Percentiles rank a stretch among this genome's conserved stretches.
Conservation (phyloP, 495 filamentous ascomycete species). For the Podospora pseudocomata region DNA sequence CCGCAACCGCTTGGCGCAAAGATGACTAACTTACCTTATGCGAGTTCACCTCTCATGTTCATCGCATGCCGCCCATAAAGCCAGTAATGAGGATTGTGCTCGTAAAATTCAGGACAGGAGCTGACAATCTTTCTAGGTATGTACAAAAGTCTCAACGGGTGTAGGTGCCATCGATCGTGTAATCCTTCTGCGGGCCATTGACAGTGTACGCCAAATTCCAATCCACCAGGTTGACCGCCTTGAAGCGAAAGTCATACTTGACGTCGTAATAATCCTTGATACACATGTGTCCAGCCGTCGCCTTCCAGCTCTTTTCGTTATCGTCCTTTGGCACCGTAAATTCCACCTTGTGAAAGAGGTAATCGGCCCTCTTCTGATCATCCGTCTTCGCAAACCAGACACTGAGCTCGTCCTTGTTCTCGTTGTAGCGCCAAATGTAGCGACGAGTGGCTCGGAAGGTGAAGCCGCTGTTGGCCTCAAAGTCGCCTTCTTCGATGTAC, state of each 20-base stretch:
- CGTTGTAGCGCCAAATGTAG: constrained; percentile 58
- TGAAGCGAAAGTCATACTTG: constrained; percentile 57
- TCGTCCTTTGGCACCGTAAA: constrained; percentile 30
- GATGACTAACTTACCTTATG: no score
- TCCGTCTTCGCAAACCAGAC: constrained; percentile 64
- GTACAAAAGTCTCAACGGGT: constrained; percentile 20
- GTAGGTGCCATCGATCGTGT: constrained; percentile 53
- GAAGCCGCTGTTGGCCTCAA: constrained; percentile 47
- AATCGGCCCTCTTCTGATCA: constrained; percentile 56
- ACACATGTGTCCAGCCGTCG: constrained; percentile 59
- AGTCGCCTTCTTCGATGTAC: constrained; percentile 61
- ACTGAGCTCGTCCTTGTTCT: constrained; percentile 51
- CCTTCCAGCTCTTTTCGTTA: constrained; percentile 45
- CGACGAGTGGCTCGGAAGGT: constrained; percentile 49
- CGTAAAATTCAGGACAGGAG: not conserved
- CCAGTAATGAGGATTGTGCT: no score
- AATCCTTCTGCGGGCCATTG: constrained; percentile 66
- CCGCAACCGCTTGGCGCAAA: not conserved
- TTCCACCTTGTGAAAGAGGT: constrained; percentile 61
- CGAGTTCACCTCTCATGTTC: no score
- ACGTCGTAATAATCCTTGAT: constrained; percentile 62
- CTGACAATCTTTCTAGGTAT: not conserved
- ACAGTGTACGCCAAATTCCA: constrained; percentile 61
- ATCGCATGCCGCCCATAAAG: no score
- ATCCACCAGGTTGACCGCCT: constrained; percentile 46